Base-by-base conservation (phyloP, 1,284 basidiomycete species). In the Porodaedalea pini region DNA sequence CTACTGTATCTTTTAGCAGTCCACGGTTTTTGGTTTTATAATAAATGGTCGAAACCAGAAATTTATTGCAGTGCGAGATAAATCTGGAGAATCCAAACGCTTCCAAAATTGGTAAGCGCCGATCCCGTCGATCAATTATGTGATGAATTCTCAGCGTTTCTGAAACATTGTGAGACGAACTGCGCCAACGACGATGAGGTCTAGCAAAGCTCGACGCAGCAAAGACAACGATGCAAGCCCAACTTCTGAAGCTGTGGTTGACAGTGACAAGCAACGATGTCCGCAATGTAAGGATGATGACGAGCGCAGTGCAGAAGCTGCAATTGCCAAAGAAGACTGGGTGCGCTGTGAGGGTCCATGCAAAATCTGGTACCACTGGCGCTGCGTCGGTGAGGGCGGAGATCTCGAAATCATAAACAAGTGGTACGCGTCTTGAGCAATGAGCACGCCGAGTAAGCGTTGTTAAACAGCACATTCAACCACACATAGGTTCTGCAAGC, bases 281-380 rank as follows among this genome's bases (percentile, higher is more conserved):
- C 62, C 61, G 25, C 57, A 61, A 32, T 63, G 62, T 44, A 57
- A 57, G 36, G 60, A 45, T 37, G 58, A 59, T 23, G 52, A 56
- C 36, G 40, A 59, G 19, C 36, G 45, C 23, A 40, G 50, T 15
- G 48, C 17, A 7, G 34, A 48, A 21, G 23, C 49, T n/a, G 57
- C 43, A 27, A 19, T 34, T 11, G 57, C 59, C 23, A 57, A 56
- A 39, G 60, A 61, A 36, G 56, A 54, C 40, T 63, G 62, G 62
- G 56, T 63, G 11, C 53, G 61, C 21, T 91, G 88, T 68, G 88
- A 90, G 65, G 79, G 78, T 31, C 45, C 25, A 31, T 91, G 88
- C 74, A 88, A 85, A 70, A 78, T 72, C 29, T 91, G 88, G 88
- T 90, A 84, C 69, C 88, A 91, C 67, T 91, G 89, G 89, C 75